Percentiles rank a stretch among this genome's conserved stretches.
Conservation (phyloP, 23 red algal genomes). For the Agarophyton chilense region DNA sequence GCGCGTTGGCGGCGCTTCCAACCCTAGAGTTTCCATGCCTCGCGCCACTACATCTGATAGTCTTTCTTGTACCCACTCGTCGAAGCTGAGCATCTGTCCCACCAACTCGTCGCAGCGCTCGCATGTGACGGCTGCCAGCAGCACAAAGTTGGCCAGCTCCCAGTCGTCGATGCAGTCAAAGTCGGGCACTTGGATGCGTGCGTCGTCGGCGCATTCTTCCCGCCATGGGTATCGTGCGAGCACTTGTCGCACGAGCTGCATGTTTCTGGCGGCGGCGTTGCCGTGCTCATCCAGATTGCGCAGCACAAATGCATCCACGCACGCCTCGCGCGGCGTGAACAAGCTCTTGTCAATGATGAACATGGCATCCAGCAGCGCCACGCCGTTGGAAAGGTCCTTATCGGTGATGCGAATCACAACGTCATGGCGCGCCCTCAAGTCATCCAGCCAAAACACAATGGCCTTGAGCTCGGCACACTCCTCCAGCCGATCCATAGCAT, state of each 20-base stretch:
- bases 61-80: conserved; percentile 53
- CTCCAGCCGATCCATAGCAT: conserved; percentile 65
- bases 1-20: not conserved
- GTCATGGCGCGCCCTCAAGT: conserved; percentile 15
- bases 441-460: conserved; percentile 62
- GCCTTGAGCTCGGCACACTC: conserved; percentile 37
- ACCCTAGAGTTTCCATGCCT: conserved; percentile 42
- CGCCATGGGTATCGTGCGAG: conserved; percentile 34
- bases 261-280: conserved; percentile 12
- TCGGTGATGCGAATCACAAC: conserved; percentile 9
- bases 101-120: conserved; percentile 28
- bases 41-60: conserved; percentile 42
- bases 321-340: not conserved
- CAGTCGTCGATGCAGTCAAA: conserved; percentile 38
- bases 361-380: conserved; percentile 55
- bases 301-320: conserved; percentile 7
- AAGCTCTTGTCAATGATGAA: conserved; percentile 24
- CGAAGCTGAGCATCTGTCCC: conserved; percentile 50
- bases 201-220: conserved; percentile 28
- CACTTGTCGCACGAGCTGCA: conserved; percentile 12
- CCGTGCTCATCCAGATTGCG: conserved; percentile 45
- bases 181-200: not conserved
- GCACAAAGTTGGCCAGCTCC: conserved; percentile 46
- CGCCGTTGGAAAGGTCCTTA: conserved; percentile 49
- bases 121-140: conserved; percentile 47